Conservation (phyloP, 345 rosid species). For the Lepidium africanum region DNA sequence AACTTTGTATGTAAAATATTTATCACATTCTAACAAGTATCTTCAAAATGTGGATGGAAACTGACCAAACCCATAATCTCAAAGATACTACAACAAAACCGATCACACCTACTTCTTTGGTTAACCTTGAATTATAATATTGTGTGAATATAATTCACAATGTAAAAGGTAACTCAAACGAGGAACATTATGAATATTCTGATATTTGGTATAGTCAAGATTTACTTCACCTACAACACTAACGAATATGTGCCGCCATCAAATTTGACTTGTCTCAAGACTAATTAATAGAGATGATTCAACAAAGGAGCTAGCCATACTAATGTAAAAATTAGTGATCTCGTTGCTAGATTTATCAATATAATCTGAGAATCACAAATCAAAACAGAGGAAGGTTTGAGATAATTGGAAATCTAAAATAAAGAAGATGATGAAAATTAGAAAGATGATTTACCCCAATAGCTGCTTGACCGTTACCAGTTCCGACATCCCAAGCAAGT, state of each 20-base stretch:
- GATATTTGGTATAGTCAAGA: no score
- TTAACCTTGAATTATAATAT: no score
- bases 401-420: not conserved
- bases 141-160: no score
- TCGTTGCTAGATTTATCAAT: not conserved
- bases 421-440: not conserved
- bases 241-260: not conserved
- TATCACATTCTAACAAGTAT: no score
- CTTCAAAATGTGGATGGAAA: no score
- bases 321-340: not conserved
- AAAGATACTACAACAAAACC: no score
- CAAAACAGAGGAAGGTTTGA: not conserved
- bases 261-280: conserved; percentile 1
- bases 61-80: no score
- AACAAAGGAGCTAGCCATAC: not conserved
- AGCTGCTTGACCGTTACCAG: conserved; percentile 1
- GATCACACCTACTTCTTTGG: no score
- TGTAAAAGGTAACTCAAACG: no score
- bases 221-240: no score
- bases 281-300: not conserved
- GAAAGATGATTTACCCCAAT: conserved; percentile 11
- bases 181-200: no score
- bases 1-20: no score
- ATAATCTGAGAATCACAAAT: not conserved
- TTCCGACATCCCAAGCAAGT: conserved; percentile 23